These are phyloP conservation scores for Suhomyces sp. DNA, from an alignment of 805 yeast species.

Conservation along the genomic window DNA sequence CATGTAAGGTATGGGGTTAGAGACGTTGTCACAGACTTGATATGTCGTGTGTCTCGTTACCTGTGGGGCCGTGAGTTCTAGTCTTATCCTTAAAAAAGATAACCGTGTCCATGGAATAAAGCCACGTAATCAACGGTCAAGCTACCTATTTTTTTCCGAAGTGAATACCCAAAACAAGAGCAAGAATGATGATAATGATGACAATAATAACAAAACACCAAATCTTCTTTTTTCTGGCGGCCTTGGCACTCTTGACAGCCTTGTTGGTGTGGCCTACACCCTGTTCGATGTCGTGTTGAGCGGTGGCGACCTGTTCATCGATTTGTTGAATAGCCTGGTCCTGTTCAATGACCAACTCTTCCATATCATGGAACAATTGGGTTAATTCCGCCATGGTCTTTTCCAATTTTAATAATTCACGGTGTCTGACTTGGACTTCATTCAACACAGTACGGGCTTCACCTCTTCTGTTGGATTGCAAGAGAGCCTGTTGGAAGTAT, in stretches of 20 bases:
- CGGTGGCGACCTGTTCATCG: slow-evolving; percentile 75
- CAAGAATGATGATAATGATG: slow-evolving; percentile 60
- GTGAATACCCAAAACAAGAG: slow-evolving; percentile 67
- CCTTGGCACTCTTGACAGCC: slow-evolving; percentile 84
- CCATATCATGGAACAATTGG: slow-evolving; percentile 94
- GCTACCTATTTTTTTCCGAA: slow-evolving; percentile 32
- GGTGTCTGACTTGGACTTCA: slow-evolving; percentile 95
- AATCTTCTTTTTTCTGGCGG: slow-evolving; percentile 87
- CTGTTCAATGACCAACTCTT: slow-evolving; percentile 92
- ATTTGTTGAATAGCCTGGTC: slow-evolving; percentile 82
- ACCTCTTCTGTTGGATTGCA: slow-evolving; percentile 84
- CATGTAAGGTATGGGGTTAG: too few species aligned
- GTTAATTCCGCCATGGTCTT: slow-evolving; percentile 94
- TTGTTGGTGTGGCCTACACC: slow-evolving; percentile 92
- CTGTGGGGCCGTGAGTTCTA: not conserved
- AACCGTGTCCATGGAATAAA: slow-evolving; percentile 2
- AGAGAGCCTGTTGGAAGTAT: slow-evolving; percentile 89
- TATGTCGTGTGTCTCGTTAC: too few species aligned
- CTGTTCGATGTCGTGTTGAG: slow-evolving; percentile 87
- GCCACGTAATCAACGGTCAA: too few species aligned
- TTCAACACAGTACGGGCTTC: slow-evolving; percentile 94
- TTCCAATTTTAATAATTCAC: slow-evolving; percentile 91
- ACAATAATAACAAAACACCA: slow-evolving; percentile 72
- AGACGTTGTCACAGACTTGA: too few species aligned
- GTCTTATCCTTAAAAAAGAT: not conserved